Percentiles rank a stretch among this genome's conserved stretches.
These are phyloP conservation scores for Phaffia australis DNA, from an alignment of 768 basidiomycete species.

Conservation along the genomic window DNA sequence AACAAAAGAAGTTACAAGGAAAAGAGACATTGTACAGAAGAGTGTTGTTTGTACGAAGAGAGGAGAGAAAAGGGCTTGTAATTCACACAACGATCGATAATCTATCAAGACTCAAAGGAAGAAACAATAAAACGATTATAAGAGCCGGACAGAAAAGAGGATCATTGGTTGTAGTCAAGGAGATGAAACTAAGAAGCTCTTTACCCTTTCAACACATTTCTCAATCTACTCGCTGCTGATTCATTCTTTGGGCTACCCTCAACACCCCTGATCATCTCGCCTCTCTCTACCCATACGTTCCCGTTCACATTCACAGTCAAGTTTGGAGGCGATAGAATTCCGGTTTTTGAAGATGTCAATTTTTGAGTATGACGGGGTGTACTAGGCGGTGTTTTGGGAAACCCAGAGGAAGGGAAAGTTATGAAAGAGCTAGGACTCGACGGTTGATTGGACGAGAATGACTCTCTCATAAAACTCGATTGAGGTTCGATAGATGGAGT, in stretches of 20 bases:
- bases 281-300: constrained; percentile 14
- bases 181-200: neutral
- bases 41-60: neutral
- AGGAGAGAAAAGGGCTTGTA: neutral
- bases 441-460: neutral
- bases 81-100: neutral
- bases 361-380: neutral
- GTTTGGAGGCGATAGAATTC: constrained; percentile 16
- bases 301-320: constrained; percentile 17
- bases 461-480: neutral
- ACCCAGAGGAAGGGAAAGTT: constrained; percentile 2
- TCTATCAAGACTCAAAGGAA: too few species aligned
- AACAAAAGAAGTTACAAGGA: too few species aligned
- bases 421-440: neutral
- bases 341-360: constrained; percentile 1
- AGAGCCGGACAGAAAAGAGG: too few species aligned
- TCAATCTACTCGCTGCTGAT: constrained; percentile 9
- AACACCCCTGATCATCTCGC: constrained; percentile 10
- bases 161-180: neutral
- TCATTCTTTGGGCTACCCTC: neutral
- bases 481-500: neutral
- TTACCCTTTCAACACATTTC: constrained; percentile 13
- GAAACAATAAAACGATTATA: neutral
- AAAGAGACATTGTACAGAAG: neutral
- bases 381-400: neutral